A percentile compares a stretch with the other conserved stretches of the same genome.
Conservation (phyloP, 2,329 filamentous ascomycete species). For the Cylindrodendrum hubeiense region DNA sequence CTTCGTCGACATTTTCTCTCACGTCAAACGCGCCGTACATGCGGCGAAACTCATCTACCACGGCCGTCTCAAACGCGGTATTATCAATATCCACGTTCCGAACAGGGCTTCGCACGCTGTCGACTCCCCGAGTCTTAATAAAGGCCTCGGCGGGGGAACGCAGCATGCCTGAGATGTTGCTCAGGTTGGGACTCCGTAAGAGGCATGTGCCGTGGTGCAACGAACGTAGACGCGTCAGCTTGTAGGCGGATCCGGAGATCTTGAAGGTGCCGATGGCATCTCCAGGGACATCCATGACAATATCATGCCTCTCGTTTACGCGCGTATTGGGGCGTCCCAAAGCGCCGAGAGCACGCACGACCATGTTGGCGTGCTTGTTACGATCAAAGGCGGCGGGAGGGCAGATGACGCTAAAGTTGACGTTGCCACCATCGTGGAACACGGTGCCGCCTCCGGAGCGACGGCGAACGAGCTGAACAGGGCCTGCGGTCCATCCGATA, state of each 20-base stretch:
- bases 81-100: constrained; percentile 76
- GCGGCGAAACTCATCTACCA: constrained; percentile 72
- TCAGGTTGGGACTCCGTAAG: constrained; percentile 80
- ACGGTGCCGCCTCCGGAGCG: constrained; percentile 92
- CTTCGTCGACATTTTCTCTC: constrained; percentile 60
- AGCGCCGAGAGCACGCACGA: constrained; percentile 80
- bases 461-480: constrained; percentile 78
- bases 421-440: constrained; percentile 92
- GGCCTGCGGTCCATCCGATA: constrained; percentile 41
- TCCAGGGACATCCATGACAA: constrained; percentile 73
- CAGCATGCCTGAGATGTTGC: constrained; percentile 76
- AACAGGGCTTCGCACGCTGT: constrained; percentile 89
- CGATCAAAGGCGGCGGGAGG: constrained; percentile 83
- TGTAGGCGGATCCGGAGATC: constrained; percentile 94
- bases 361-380: constrained; percentile 91
- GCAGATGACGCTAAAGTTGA: constrained; percentile 94
- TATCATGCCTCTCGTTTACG: constrained; percentile 94
- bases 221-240: constrained; percentile 83
- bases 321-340: constrained; percentile 71
- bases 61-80: constrained; percentile 63
- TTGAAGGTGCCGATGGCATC: constrained; percentile 68
- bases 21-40: constrained; percentile 70
- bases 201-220: constrained; percentile 96
- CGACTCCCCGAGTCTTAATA: constrained; percentile 86
- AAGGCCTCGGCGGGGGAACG: constrained; percentile 82